phyloP scores from a whole-genome alignment of 257 asterid species.

The Penstemon newberryi region DNA sequence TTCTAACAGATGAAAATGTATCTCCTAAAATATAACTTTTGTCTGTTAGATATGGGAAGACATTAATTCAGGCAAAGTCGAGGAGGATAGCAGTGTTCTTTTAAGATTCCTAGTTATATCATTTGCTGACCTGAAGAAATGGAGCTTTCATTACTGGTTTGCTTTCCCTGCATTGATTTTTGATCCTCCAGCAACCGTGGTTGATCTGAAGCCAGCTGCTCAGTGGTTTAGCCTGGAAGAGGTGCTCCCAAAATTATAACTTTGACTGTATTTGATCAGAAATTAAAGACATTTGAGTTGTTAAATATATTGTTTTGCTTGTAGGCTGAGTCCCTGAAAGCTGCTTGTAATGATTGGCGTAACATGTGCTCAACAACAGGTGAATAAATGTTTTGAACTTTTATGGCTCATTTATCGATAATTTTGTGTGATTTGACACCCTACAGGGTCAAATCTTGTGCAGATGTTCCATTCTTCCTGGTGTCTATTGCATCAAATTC shows the following conservation, averaged over 20 bases:
- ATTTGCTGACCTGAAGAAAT: slow-evolving; percentile 93
- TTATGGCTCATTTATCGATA: slow-evolving; percentile 23
- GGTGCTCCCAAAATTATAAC: slow-evolving; percentile 43
- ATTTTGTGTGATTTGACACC: slow-evolving; percentile 11
- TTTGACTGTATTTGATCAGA: slow-evolving; percentile 20
- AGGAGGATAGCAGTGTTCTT: slow-evolving; percentile 69
- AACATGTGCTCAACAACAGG: slow-evolving; percentile 71
- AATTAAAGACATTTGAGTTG: slow-evolving; percentile 15
- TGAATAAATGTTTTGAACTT: slow-evolving; percentile 29
- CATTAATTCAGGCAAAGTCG: slow-evolving; percentile 74
- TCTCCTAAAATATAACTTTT: slow-evolving; percentile 5
- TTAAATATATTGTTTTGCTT: slow-evolving; percentile 25
- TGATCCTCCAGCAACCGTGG: slow-evolving; percentile 82
- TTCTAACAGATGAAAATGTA: slow-evolving; percentile 13
- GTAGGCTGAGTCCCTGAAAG: slow-evolving; percentile 59
- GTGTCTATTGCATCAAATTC: slow-evolving; percentile 64
- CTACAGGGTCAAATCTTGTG: slow-evolving; percentile 28
- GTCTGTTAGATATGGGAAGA: slow-evolving; percentile 83
- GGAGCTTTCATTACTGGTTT: slow-evolving; percentile 93
- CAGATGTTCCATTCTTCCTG: slow-evolving; percentile 89
- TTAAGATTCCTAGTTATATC: slow-evolving; percentile 84
- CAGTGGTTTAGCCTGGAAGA: slow-evolving; percentile 68
- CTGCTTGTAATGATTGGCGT: slow-evolving; percentile 89
- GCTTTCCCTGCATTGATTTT: slow-evolving; percentile 89
- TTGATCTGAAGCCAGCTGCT: slow-evolving; percentile 69